phyloP scores from a whole-genome alignment of 2,329 filamentous ascomycete species.

The Alternaria rosae region DNA sequence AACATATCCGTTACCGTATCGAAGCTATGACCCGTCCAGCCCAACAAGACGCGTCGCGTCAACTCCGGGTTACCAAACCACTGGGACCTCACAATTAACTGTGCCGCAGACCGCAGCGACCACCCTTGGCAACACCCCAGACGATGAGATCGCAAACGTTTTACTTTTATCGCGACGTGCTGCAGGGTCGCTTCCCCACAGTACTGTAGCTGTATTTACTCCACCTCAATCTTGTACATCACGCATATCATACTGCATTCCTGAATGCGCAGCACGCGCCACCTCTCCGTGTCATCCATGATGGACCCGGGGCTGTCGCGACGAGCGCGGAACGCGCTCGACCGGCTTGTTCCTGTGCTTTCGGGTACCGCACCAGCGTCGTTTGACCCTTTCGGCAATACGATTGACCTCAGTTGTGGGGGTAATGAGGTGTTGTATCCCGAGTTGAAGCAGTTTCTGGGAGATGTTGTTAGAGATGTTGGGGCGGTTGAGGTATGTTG shows the following conservation, averaged over 20 bases:
- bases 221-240: background rate
- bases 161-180: background rate
- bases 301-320: slow-evolving; percentile 40
- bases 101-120: slow-evolving; percentile 14
- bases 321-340: slow-evolving; percentile 28
- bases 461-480: slow-evolving; percentile 33
- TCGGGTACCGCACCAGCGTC: background rate
- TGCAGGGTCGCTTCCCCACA: background rate
- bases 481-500: slow-evolving; percentile 27
- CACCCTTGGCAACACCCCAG: slow-evolving; percentile 7
- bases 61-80: slow-evolving; percentile 13
- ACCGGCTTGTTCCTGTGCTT: slow-evolving; percentile 20
- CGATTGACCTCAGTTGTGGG: slow-evolving; percentile 35
- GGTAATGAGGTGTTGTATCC: slow-evolving; percentile 38
- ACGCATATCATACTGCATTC: background rate
- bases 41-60: slow-evolving; percentile 8
- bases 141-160: background rate
- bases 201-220: background rate
- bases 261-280: slow-evolving; percentile 9
- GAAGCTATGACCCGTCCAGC: background rate
- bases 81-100: slow-evolving; percentile 10
- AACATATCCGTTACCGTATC: background rate
- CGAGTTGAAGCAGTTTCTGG: slow-evolving; percentile 39
- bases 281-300: slow-evolving; percentile 1
- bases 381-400: slow-evolving; percentile 2